Conservation (phyloP, 2,329 filamentous ascomycete species). For the Hypoxylon sp. region DNA sequence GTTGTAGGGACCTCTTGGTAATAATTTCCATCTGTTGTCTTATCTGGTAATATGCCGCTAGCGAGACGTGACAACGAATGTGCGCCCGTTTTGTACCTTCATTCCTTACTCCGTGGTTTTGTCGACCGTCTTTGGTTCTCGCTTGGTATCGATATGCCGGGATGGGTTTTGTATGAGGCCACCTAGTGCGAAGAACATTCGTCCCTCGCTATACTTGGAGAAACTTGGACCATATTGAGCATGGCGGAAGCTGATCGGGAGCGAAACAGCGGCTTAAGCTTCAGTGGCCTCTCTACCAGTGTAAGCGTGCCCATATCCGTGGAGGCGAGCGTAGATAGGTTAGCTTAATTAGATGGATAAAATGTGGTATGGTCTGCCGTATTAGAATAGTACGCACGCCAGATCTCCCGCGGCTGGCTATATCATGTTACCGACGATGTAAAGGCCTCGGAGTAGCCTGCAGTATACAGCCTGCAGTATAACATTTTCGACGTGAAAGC, state of each 20-base stretch:
- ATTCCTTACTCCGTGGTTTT: conserved; percentile 41
- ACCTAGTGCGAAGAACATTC: background rate
- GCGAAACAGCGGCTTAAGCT: conserved; percentile 40
- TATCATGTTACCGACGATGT: background rate
- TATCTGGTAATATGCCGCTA: conserved; percentile 1
- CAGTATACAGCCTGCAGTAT: background rate
- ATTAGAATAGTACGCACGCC: conserved; percentile 1
- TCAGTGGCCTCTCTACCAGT: conserved; percentile 17
- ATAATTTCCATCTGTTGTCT: background rate
- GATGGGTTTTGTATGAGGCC: conserved; percentile 8
- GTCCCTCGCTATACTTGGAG: conserved; percentile 19
- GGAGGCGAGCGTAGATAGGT: background rate
- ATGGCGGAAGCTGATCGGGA: conserved; percentile 49
- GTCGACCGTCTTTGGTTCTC: conserved; percentile 39
- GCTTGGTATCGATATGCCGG: conserved; percentile 25
- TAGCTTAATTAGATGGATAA: background rate
- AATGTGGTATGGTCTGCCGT: background rate
- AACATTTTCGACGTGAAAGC: background rate
- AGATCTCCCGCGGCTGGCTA: background rate
- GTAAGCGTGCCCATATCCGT: conserved; percentile 18
- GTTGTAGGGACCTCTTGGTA: background rate
- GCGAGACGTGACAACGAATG: conserved; percentile 36
- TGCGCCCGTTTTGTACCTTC: conserved; percentile 28
- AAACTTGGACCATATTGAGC: conserved; percentile 30
- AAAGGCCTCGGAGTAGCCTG: background rate